These are phyloP conservation scores for Volvariella surrecta DNA, from an alignment of 1,284 basidiomycete genomes.

Conservation along the genomic window DNA sequence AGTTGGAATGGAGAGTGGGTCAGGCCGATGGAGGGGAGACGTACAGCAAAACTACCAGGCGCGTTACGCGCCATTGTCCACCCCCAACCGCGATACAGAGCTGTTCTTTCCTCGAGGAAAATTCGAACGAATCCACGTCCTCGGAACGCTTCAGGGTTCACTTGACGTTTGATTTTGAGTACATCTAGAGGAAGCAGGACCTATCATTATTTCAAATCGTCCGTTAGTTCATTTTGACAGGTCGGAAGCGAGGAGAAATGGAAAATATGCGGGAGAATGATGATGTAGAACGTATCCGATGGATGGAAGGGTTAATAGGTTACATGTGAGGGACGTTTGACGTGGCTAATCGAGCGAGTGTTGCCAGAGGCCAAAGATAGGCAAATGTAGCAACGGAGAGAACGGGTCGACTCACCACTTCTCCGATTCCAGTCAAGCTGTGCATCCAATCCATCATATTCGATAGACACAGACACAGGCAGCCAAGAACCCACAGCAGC, in stretches of 20 bases:
- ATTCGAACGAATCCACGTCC: conserved; percentile 88
- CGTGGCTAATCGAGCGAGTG: no score
- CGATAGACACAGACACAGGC: conserved; percentile 2
- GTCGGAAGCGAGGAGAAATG: conserved; percentile 9
- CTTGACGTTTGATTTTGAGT: conserved; percentile 97
- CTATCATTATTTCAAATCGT: conserved; percentile 21
- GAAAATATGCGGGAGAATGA: no score
- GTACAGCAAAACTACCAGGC: conserved; percentile 88
- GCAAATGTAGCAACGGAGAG: no score
- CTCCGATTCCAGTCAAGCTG: conserved; percentile 92
- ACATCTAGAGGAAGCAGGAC: conserved; percentile 92
- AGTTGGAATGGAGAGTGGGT: not conserved
- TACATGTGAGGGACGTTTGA: no score
- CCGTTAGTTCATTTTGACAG: conserved; percentile 2
- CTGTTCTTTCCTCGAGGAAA: conserved; percentile 85
- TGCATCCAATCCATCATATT: conserved; percentile 2
- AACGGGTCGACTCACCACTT: conserved; percentile 62
- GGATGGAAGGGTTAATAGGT: no score
- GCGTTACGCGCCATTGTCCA: conserved; percentile 99
- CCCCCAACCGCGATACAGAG: conserved; percentile 95
- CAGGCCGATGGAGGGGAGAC: conserved; percentile 25
- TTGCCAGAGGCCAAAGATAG: no score
- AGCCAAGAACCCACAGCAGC: not conserved
- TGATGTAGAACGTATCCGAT: no score
- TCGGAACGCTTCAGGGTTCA: conserved; percentile 93